These are phyloP conservation scores for Dittrichia graveolens DNA, from an alignment of 129 eudicot genomes.

Conservation along the genomic window DNA sequence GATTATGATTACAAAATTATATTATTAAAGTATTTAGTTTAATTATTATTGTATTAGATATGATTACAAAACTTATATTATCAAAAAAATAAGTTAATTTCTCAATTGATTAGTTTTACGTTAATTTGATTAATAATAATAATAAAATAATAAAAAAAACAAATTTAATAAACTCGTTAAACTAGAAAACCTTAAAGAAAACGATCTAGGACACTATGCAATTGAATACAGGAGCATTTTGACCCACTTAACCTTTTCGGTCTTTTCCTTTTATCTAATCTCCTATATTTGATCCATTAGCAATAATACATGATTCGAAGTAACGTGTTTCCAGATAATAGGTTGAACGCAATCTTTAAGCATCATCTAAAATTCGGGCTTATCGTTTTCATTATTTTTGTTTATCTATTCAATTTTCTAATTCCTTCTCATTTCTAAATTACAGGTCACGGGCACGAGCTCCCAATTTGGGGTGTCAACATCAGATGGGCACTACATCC, in stretches of 20 bases:
- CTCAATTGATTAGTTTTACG: no score
- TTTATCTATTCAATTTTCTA: neutral
- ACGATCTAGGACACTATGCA: neutral
- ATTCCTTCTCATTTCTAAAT: neutral
- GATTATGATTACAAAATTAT: no score
- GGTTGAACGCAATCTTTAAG: neutral
- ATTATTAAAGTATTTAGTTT: neutral
- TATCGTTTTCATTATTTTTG: neutral
- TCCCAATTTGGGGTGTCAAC: slow-evolving; percentile 54
- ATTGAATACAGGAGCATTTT: neutral
- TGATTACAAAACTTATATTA: neutral
- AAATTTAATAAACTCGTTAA: no score
- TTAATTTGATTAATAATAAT: no score
- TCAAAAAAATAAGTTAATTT: neutral
- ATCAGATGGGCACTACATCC: slow-evolving; percentile 83
- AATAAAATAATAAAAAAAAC: no score
- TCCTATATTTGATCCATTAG: neutral
- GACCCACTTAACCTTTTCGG: neutral
- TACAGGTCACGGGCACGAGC: slow-evolving; percentile 49
- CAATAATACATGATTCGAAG: neutral
- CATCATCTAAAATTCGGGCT: neutral
- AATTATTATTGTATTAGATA: neutral
- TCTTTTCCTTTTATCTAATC: neutral
- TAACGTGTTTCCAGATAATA: neutral
- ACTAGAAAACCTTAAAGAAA: no score